Percentiles rank a stretch among this genome's conserved stretches.
phyloP scores from a whole-genome alignment of 2,329 filamentous ascomycete genomes.

The Botrytis elliptica region DNA sequence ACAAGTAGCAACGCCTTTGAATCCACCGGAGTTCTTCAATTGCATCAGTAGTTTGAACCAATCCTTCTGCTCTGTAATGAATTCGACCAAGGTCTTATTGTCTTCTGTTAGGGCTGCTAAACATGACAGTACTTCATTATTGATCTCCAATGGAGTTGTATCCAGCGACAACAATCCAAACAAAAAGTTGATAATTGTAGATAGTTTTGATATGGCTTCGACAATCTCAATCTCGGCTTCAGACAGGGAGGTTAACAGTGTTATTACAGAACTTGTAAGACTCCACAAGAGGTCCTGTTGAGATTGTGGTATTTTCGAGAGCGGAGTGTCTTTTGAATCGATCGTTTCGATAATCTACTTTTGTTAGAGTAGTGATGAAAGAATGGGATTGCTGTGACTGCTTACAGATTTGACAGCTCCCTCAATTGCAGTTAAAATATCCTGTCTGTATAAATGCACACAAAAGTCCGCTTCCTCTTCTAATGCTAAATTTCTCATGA shows the following conservation, averaged over 20 bases:
- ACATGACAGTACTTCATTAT: conserved; percentile 52
- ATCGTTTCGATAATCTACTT: conserved; percentile 37
- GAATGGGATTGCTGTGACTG: conserved; percentile 13
- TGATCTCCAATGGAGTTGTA: conserved; percentile 41
- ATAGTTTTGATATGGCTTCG: conserved; percentile 51
- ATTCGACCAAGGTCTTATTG: conserved; percentile 52
- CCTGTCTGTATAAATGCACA: conserved; percentile 61
- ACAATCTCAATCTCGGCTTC: conserved; percentile 62
- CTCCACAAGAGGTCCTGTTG: conserved; percentile 55
- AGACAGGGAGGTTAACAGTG: conserved; percentile 53
- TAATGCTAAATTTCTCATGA: conserved; percentile 58
- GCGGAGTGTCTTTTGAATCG: conserved; percentile 42
- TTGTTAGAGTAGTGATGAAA: conserved; percentile 19
- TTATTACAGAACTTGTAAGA: conserved; percentile 54
- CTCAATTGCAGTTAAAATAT: conserved; percentile 60
- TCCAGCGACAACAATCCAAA: conserved; percentile 50
- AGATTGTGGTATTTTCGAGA: conserved; percentile 51
- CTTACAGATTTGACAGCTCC: conserved; percentile 54
- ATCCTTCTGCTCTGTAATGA: conserved; percentile 51
- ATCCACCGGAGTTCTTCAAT: conserved; percentile 49
- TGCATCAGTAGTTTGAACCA: conserved; percentile 52
- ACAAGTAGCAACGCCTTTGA: conserved; percentile 56
- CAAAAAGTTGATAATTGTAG: conserved; percentile 52
- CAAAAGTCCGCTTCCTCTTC: conserved; percentile 68
- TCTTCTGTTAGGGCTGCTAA: conserved; percentile 61